Evolutionary conservation across 2,329 filamentous ascomycete species (phyloP).

Genomic region (Orbilia ellipsospora): DNA sequence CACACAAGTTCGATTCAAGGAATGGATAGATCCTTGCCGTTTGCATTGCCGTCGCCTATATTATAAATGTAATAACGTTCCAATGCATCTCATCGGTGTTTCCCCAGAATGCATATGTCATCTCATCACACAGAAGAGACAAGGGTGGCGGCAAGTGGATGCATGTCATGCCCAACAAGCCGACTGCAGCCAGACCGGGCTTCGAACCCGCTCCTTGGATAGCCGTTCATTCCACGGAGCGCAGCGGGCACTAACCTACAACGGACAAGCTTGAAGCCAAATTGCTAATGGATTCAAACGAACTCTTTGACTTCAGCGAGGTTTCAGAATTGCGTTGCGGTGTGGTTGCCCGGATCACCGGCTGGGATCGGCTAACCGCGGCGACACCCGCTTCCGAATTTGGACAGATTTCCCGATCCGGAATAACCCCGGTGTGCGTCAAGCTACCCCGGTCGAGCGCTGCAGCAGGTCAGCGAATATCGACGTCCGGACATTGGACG

Average conservation of each 20-base stretch:
- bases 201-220: constrained; percentile 22
- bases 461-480: too few species aligned
- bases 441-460: not conserved
- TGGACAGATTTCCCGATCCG: constrained; percentile 57
- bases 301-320: constrained; percentile 1
- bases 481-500: constrained; percentile 2
- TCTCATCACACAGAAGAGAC: constrained; percentile 38
- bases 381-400: constrained; percentile 58
- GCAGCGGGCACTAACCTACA: constrained; percentile 29
- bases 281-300: too few species aligned
- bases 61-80: too few species aligned
- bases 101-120: constrained; percentile 10
- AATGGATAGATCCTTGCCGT: not conserved
- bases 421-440: constrained; percentile 23
- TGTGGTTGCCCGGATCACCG: constrained; percentile 57
- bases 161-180: constrained; percentile 9
- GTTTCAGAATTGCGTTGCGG: constrained; percentile 34
- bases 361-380: constrained; percentile 64
- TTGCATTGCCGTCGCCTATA: too few species aligned
- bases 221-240: constrained; percentile 33
- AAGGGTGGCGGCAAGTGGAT: constrained; percentile 11
- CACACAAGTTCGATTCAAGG: not conserved
- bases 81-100: not conserved
- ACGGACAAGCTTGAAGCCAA: too few species aligned
- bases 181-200: constrained; percentile 34